Conservation (phyloP, 2,329 filamentous ascomycete species). For the Thielaviopsis euricoi region DNA sequence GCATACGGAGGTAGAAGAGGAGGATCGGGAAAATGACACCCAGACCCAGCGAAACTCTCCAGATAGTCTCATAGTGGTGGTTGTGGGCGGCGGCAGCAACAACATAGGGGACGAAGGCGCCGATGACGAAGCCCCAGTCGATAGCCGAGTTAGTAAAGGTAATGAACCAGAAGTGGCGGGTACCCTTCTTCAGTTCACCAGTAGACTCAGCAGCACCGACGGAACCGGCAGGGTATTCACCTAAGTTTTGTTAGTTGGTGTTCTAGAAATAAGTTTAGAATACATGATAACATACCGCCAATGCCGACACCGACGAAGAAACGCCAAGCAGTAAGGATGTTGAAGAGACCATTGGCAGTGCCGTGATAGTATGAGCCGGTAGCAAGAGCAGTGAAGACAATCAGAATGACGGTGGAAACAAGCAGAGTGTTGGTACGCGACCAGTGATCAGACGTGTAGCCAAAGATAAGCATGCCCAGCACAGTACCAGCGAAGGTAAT, state of each 20-base stretch:
- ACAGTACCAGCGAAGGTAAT: slow-evolving; percentile 83
- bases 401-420: slow-evolving; percentile 64
- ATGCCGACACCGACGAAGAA: slow-evolving; percentile 75
- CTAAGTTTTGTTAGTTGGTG: slow-evolving; percentile 14
- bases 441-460: slow-evolving; percentile 67
- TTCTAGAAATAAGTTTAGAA: background rate
- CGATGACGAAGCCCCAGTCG: slow-evolving; percentile 66
- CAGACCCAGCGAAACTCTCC: slow-evolving; percentile 66
- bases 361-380: slow-evolving; percentile 63
- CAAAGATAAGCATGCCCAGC: slow-evolving; percentile 65
- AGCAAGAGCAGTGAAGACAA: slow-evolving; percentile 67
- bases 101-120: slow-evolving; percentile 56
- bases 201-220: slow-evolving; percentile 75
- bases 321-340: slow-evolving; percentile 61
- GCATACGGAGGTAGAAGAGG: slow-evolving; percentile 48
- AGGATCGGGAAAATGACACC: slow-evolving; percentile 62
- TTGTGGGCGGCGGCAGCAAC: slow-evolving; percentile 40
- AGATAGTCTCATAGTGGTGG: slow-evolving; percentile 54
- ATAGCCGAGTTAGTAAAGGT: slow-evolving; percentile 68
- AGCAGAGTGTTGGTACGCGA: slow-evolving; percentile 71
- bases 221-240: slow-evolving; percentile 68
- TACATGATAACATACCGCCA: slow-evolving; percentile 32
- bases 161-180: slow-evolving; percentile 81
- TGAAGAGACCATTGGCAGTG: slow-evolving; percentile 53
- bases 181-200: slow-evolving; percentile 63